These are phyloP conservation scores for Fraxinus anomala DNA, from an alignment of 257 asterid genomes.

Conservation along the genomic window DNA sequence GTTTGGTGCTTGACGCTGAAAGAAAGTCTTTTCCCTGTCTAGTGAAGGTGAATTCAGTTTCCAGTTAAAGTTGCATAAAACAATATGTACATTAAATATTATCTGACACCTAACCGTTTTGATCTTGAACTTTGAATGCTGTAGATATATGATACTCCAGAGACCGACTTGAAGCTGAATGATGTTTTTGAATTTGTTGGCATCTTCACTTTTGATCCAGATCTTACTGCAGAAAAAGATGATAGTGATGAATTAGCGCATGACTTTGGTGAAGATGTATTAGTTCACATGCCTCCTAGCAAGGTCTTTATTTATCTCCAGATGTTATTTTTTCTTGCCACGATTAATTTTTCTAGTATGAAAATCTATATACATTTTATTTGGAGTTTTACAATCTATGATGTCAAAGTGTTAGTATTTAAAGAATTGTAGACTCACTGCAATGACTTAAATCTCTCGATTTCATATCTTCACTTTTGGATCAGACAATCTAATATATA, in stretches of 20 bases:
- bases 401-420: not conserved
- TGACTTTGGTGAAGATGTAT: conserved; percentile 54
- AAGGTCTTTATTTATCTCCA: conserved; percentile 48
- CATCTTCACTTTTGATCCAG: conserved; percentile 69
- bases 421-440: not conserved
- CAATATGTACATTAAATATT: not conserved
- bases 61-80: not conserved
- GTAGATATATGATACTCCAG: conserved; percentile 82
- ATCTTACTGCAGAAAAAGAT: conserved; percentile 41
- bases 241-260: conserved; percentile 45
- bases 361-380: not conserved
- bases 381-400: not conserved
- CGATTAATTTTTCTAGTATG: conserved; percentile 5
- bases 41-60: conserved; percentile 60
- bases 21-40: conserved; percentile 60
- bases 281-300: conserved; percentile 53
- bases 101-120: conserved; percentile 9
- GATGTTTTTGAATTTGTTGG: conserved; percentile 92
- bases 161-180: conserved; percentile 75
- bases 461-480: not conserved
- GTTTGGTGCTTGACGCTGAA: conserved; percentile 42
- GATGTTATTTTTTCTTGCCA: conserved; percentile 5
- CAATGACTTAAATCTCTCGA: not conserved
- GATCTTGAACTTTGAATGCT: conserved; percentile 25
- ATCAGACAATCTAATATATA: not conserved